Conservation (phyloP, 2,329 filamentous ascomycete species). For the Pseudocercospora eumusae region DNA sequence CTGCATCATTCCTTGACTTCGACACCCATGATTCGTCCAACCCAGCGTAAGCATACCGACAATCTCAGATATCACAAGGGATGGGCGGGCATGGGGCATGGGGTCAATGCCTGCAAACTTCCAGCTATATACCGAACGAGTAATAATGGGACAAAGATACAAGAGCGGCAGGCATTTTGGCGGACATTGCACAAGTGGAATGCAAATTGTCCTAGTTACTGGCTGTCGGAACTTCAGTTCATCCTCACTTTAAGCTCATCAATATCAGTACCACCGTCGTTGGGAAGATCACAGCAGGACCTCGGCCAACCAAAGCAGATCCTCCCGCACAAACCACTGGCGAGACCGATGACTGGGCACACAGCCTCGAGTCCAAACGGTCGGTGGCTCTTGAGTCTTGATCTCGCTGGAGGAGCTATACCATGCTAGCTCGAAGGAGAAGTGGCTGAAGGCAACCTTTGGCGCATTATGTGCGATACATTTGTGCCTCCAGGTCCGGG, state of each 20-base stretch:
- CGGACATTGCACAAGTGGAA: neutral
- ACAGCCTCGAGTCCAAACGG: conserved; percentile 22
- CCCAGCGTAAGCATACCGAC: neutral
- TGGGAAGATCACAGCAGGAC: neutral
- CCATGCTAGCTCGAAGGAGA: conserved; percentile 48
- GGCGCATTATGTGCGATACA: conserved; percentile 56
- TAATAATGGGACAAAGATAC: conserved; percentile 3
- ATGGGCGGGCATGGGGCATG: conserved; percentile 1
- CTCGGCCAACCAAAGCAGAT: neutral
- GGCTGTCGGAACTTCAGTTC: neutral
- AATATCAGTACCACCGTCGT: neutral
- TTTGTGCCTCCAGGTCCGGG: conserved; percentile 57
- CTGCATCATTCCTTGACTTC: neutral
- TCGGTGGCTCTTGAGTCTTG: conserved; percentile 28
- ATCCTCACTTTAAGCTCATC: neutral
- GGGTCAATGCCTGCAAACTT: neutral
- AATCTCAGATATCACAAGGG: conserved; percentile 1
- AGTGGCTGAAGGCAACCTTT: conserved; percentile 40
- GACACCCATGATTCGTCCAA: conserved; percentile 1
- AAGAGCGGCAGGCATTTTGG: neutral
- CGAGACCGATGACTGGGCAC: conserved; percentile 1
- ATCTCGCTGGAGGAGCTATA: conserved; percentile 31
- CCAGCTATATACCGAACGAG: neutral
- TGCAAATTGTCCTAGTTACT: conserved; percentile 1
- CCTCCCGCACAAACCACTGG: neutral